phyloP scores from a whole-genome alignment of 1,139 yeast genomes.

The Taphrina flavorubra region DNA sequence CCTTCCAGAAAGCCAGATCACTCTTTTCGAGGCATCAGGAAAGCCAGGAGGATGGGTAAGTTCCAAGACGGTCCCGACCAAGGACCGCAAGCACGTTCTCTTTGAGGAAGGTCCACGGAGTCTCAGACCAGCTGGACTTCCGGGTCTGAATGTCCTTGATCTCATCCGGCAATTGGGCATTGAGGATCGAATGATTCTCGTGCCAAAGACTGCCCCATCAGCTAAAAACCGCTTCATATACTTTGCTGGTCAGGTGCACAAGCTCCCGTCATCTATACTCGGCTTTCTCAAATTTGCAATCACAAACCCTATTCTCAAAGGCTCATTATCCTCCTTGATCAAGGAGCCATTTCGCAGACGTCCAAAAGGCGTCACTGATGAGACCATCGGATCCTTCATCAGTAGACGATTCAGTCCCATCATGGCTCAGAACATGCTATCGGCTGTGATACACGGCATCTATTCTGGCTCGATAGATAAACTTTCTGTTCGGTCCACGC shows the following conservation, averaged over 20 bases:
- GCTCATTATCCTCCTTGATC: constrained; percentile 52
- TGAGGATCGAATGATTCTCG: constrained; percentile 58
- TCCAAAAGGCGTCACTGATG: constrained; percentile 58
- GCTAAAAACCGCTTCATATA: constrained; percentile 68
- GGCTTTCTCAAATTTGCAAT: constrained; percentile 49
- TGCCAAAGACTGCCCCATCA: constrained; percentile 56
- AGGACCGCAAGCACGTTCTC: constrained; percentile 45
- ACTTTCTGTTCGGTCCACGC: constrained; percentile 58
- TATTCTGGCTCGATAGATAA: constrained; percentile 82
- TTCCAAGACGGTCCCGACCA: constrained; percentile 51
- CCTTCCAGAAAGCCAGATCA: constrained; percentile 68
- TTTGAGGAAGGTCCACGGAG: constrained; percentile 57
- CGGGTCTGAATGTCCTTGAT: constrained; percentile 46
- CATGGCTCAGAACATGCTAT: constrained; percentile 67
- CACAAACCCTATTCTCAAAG: constrained; percentile 54
- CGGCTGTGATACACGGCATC: constrained; percentile 87
- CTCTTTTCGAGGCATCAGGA: constrained; percentile 62
- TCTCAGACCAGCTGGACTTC: constrained; percentile 50
- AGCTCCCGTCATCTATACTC: constrained; percentile 50
- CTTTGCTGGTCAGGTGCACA: constrained; percentile 51
- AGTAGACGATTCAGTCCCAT: constrained; percentile 69
- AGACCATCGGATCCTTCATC: constrained; percentile 71
- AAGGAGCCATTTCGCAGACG: constrained; percentile 53
- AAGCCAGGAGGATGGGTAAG: constrained; percentile 83
- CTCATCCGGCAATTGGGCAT: constrained; percentile 57